Base-by-base conservation (phyloP, 495 filamentous ascomycete species). In the Penicillium crystallinum region DNA sequence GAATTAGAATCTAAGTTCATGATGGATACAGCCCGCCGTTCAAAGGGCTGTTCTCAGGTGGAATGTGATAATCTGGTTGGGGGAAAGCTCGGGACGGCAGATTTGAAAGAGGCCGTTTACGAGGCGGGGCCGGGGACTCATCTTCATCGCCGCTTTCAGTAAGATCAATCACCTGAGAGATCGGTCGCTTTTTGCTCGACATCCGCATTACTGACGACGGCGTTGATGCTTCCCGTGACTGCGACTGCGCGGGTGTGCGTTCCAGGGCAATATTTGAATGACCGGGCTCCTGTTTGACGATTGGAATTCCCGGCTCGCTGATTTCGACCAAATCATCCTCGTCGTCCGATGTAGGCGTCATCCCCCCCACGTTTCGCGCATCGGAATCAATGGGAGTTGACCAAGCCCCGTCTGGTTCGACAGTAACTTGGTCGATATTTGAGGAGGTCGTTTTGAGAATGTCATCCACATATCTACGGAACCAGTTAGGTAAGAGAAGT, bases 331-430 rank as follows among this genome's bases (percentile, higher is more conserved):
- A 64, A 52, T 88, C 88, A 44, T 89, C 82, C 41, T 87, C 82
- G 37, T 87, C 81, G 36, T 74, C 66, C 37, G 71, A 64, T n/a
- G 72, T 65, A 22, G 57, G 67, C 6, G 60, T 73, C 52, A 56
- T 61, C 19, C 68, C 68, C 22, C 76, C 71, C 17, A 69, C 59
- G 2, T 64, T 64, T 6, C 59, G 56, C 29, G 63, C 55, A 12
- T 69, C 57, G 12, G 68, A 65, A 43, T 73, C 72, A 45, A 67
- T 73, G 25, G 66, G 60, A 37, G 36, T 69, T n/a, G 77, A 75
- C 93, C 93, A 98, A 61, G 74, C 72, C 2, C 91, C 93, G 55
- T 89, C 76, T 1, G 93, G 90, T 56, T 98, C 89, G 46, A 98
- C 88, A 2, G 87, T 88, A 25, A 98, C 90, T 57, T 95, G 89